Percentiles rank a stretch among this genome's conserved stretches.
Evolutionary conservation across 306 rosid genomes (phyloP).

Genomic region (Dryas octopetala): DNA sequence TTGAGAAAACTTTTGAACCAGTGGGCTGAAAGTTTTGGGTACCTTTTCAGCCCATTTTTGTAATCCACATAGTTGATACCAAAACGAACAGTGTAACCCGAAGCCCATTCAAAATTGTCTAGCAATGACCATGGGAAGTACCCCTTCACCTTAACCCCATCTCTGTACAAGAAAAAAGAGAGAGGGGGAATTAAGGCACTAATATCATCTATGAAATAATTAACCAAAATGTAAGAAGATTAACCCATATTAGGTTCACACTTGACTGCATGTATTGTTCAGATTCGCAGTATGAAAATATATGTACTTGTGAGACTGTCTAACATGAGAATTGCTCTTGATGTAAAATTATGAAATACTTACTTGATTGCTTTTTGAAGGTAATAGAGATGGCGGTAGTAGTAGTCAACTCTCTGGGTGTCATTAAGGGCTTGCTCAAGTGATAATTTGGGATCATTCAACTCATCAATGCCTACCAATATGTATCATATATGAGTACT

Average conservation of each 20-base stretch:
- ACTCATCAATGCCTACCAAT: constrained; percentile 7
- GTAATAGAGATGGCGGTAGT: constrained; percentile 23
- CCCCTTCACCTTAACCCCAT: constrained; percentile 38
- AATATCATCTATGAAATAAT: too few relatives aligned
- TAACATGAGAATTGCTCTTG: too few relatives aligned
- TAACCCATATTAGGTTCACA: too few relatives aligned
- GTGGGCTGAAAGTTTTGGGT: constrained; percentile 31
- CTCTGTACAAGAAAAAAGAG: constrained; percentile 4
- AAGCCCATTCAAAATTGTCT: constrained; percentile 36
- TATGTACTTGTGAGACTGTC: too few relatives aligned
- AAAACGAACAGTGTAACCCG: constrained; percentile 31
- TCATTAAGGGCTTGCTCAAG: constrained; percentile 32
- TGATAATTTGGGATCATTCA: constrained; percentile 12
- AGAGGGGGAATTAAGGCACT: too few relatives aligned
- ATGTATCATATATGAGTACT: too few relatives aligned
- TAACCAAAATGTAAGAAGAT: too few relatives aligned
- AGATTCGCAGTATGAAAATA: too few relatives aligned
- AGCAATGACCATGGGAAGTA: constrained; percentile 39
- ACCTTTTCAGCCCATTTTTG: constrained; percentile 25
- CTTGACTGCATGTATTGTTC: too few relatives aligned
- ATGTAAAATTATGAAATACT: background rate
- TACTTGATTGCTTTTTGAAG: constrained; percentile 32
- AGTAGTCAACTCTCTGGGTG: constrained; percentile 26
- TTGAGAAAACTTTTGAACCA: constrained; percentile 33
- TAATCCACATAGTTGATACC: constrained; percentile 36